Percentiles rank a stretch among this genome's conserved stretches.
These are phyloP conservation scores for Penicillium turbatum DNA, from an alignment of 495 filamentous ascomycete species.

Conservation along the genomic window DNA sequence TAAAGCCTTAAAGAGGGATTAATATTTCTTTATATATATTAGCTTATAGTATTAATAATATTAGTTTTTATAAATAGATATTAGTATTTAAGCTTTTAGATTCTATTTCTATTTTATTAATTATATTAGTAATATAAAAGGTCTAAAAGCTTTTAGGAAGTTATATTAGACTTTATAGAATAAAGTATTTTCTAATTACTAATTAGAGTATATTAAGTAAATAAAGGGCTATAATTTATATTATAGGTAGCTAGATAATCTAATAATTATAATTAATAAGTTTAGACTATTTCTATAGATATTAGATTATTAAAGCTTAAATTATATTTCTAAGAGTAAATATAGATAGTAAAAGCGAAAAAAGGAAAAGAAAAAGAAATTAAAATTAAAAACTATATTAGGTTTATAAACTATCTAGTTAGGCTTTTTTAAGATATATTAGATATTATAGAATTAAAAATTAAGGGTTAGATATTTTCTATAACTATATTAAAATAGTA, in stretches of 20 bases:
- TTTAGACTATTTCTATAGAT: conserved; percentile 5
- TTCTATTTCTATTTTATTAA: conserved; percentile 2
- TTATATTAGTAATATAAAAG: not conserved
- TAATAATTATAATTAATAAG: not conserved
- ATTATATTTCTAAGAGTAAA: conserved; percentile 10
- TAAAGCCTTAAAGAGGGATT: conserved; percentile 5
- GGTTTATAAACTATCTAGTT: too few relatives aligned
- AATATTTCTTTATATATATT: conserved; percentile 6
- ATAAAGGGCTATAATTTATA: conserved; percentile 1
- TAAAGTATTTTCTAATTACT: not conserved
- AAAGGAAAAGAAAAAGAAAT: too few relatives aligned
- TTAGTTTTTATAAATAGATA: not conserved
- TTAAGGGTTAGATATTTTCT: too few relatives aligned
- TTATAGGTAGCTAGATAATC: conserved; percentile 2
- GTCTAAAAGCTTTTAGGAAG: conserved; percentile 2
- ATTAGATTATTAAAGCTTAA: conserved; percentile 5
- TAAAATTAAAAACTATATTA: too few relatives aligned
- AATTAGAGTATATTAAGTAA: conserved; percentile 7
- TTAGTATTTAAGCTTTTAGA: not conserved
- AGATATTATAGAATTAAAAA: too few relatives aligned
- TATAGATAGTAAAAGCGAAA: too few relatives aligned
- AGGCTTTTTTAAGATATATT: too few relatives aligned
- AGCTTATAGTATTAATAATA: not conserved
- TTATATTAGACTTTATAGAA: conserved; percentile 5
- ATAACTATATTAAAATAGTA: too few relatives aligned